These are phyloP conservation scores for Trypanosoma vivax DNA, from an alignment of 208 protist genomes.

Conservation along the genomic window DNA sequence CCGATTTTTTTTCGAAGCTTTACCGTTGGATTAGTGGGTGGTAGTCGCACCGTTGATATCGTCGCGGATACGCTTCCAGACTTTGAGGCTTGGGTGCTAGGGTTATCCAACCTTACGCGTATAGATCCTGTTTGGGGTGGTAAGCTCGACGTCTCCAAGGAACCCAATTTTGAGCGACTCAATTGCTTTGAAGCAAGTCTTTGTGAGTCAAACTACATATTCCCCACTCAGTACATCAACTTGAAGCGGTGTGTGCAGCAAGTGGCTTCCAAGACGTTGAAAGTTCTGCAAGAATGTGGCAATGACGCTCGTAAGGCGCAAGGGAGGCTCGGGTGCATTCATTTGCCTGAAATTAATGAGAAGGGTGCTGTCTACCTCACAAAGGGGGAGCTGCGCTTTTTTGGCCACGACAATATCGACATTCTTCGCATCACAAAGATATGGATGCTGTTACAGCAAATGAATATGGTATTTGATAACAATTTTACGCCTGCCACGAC, in stretches of 20 bases:
- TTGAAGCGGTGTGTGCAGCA: constrained; percentile 71
- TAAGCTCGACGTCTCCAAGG: constrained; percentile 76
- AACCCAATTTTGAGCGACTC: constrained; percentile 55
- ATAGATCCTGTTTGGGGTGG: constrained; percentile 88
- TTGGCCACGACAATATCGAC: constrained; percentile 62
- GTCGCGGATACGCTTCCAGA: constrained; percentile 83
- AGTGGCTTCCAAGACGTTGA: constrained; percentile 29
- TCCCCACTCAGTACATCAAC: constrained; percentile 65
- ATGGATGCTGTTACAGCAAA: constrained; percentile 87
- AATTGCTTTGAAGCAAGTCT: constrained; percentile 76
- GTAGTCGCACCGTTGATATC: constrained; percentile 86
- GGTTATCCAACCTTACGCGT: constrained; percentile 70
- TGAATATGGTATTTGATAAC: constrained; percentile 82
- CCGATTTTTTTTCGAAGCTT: constrained; percentile 85
- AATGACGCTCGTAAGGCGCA: constrained; percentile 69
- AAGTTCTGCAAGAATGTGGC: constrained; percentile 50
- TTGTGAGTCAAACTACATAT: constrained; percentile 86
- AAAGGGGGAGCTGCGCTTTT: constrained; percentile 87
- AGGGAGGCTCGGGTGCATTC: constrained; percentile 66
- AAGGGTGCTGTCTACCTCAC: constrained; percentile 85
- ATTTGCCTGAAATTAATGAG: constrained; percentile 68
- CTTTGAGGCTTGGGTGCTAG: constrained; percentile 91
- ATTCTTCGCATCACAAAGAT: constrained; percentile 82
- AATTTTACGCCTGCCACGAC: constrained; percentile 74
- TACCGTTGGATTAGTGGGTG: constrained; percentile 72